phyloP scores from a whole-genome alignment of 345 rosid genomes.

The Aegle marmelos region DNA sequence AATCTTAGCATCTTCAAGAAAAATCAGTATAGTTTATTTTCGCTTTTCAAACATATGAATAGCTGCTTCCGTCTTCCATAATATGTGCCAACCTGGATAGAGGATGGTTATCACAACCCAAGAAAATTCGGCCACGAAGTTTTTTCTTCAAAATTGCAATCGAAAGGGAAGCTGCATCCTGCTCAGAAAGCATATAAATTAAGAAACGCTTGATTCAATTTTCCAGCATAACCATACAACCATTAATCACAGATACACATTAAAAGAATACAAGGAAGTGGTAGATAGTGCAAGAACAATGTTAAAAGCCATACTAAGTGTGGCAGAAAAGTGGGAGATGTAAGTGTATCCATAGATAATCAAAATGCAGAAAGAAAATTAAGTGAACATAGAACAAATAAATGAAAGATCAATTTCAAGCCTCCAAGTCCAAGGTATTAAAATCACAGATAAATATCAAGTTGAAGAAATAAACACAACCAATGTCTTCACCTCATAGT shows the following conservation, averaged over 20 bases:
- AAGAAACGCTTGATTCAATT: conserved; percentile 5
- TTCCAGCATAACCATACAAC: neutral
- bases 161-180: conserved; percentile 96
- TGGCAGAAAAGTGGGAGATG: neutral
- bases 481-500: conserved; percentile 69
- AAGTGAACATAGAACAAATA: neutral
- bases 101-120: conserved; percentile 98
- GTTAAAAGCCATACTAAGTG: neutral
- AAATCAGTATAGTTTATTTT: neutral
- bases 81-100: conserved; percentile 63
- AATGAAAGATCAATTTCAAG: neutral
- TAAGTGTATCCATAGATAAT: neutral
- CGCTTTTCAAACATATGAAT: neutral
- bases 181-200: conserved; percentile 16
- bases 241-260: neutral
- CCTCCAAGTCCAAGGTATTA: neutral
- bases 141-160: conserved; percentile 81
- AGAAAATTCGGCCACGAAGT: conserved; percentile 55
- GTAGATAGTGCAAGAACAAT: neutral
- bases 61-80: neutral
- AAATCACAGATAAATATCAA: neutral
- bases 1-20: neutral
- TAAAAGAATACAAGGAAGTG: neutral
- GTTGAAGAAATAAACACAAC: neutral
- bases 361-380: neutral